Percentiles rank a stretch among this genome's conserved stretches.
Evolutionary conservation across 148 eudicot genomes (phyloP).

Genomic region (Euryodendron excelsum): DNA sequence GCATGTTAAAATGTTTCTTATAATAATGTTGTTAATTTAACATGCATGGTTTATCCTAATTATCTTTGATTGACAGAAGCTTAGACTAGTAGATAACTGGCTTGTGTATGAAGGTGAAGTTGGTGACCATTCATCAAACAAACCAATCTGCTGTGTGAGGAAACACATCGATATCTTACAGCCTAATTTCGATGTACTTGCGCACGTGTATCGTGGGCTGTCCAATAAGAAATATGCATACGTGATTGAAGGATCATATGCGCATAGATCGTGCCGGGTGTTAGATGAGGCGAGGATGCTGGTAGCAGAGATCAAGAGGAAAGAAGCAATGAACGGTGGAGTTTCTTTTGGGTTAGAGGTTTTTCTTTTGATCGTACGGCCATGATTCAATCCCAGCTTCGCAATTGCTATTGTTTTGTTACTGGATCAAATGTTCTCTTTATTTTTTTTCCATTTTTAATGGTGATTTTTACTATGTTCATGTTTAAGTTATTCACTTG

Average conservation of each 20-base stretch:
- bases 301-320: constrained; percentile 75
- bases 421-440: constrained; percentile 66
- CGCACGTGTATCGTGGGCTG: constrained; percentile 36
- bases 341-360: constrained; percentile 78
- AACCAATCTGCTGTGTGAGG: constrained; percentile 38
- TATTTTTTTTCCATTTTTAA: background rate
- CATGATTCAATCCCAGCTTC: constrained; percentile 49
- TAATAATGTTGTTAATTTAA: background rate
- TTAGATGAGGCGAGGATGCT: constrained; percentile 48
- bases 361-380: constrained; percentile 55
- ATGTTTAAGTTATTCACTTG: background rate
- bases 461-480: background rate
- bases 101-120: constrained; percentile 60
- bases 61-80: constrained; percentile 31
- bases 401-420: constrained; percentile 73
- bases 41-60: background rate
- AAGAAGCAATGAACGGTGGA: constrained; percentile 45
- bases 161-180: constrained; percentile 38
- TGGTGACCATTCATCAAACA: constrained; percentile 7
- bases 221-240: constrained; percentile 35
- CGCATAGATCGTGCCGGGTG: constrained; percentile 53
- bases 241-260: constrained; percentile 66
- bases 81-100: constrained; percentile 57
- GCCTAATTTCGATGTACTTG: constrained; percentile 38
- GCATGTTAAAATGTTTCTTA: background rate